A percentile compares a stretch with the other conserved stretches of the same genome.
phyloP scores from a whole-genome alignment of 306 rosid genomes.

The Cucurbita ficifolia region DNA sequence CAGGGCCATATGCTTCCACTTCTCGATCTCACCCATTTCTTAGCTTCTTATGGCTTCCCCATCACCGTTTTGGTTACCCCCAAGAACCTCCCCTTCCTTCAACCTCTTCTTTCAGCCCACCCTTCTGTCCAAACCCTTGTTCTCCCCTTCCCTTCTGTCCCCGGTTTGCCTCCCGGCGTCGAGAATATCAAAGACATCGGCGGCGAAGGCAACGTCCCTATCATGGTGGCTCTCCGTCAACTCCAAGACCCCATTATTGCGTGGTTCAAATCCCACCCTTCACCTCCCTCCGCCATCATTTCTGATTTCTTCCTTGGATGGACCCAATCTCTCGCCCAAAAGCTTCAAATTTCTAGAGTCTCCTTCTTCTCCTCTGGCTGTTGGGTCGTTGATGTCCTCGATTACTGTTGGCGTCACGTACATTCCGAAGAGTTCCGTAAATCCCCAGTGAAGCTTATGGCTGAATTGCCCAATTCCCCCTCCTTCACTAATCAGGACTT shows the following conservation, averaged over 20 bases:
- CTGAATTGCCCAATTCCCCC: constrained; percentile 21
- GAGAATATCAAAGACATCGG: constrained; percentile 45
- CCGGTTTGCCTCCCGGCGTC: constrained; percentile 25
- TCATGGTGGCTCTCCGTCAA: constrained; percentile 14
- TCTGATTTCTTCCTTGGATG: constrained; percentile 45
- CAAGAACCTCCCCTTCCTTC: constrained; percentile 32
- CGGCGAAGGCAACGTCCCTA: constrained; percentile 22
- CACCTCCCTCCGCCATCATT: constrained; percentile 31
- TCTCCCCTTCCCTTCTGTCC: constrained; percentile 53
- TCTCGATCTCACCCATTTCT: constrained; percentile 37
- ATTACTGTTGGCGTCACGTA: constrained; percentile 11
- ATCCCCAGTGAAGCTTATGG: background rate
- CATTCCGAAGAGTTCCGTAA: background rate
- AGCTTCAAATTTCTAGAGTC: constrained; percentile 20
- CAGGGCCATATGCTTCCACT: constrained; percentile 55
- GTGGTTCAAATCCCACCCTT: constrained; percentile 32
- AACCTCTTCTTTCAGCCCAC: constrained; percentile 35
- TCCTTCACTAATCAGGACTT: constrained; percentile 31
- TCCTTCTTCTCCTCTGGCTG: constrained; percentile 14
- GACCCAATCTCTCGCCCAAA: constrained; percentile 15
- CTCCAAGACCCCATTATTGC: constrained; percentile 18
- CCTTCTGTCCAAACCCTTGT: constrained; percentile 19
- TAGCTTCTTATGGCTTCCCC: constrained; percentile 17
- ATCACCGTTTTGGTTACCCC: constrained; percentile 49
- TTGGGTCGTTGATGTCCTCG: background rate